phyloP scores from a whole-genome alignment of 2,329 filamentous ascomycete genomes.

The Aureobasidium musti region DNA sequence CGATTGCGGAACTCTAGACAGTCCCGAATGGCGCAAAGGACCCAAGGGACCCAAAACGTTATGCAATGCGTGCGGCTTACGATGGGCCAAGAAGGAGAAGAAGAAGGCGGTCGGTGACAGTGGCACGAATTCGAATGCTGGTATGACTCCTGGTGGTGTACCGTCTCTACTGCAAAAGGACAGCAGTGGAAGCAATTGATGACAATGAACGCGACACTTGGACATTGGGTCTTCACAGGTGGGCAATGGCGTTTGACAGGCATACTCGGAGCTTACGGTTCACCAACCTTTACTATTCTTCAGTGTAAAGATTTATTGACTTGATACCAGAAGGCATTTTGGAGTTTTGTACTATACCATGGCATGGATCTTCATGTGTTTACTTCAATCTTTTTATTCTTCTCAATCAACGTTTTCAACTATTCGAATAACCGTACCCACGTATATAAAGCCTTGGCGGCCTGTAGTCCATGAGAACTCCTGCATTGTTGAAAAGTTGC shows the following conservation, averaged over 20 bases:
- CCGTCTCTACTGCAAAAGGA: constrained; percentile 30
- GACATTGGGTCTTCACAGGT: not conserved
- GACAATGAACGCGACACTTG: not conserved
- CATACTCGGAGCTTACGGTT: constrained; percentile 14
- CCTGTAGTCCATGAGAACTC: not conserved
- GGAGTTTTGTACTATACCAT: constrained; percentile 23
- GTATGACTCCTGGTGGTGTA: constrained; percentile 27
- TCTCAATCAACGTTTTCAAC: not conserved
- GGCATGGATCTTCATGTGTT: constrained; percentile 4
- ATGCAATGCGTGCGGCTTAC: constrained; percentile 83
- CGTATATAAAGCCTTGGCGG: not conserved
- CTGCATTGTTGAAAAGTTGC: not conserved
- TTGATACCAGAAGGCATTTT: constrained; percentile 22
- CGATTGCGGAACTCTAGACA: constrained; percentile 92
- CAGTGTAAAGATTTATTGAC: constrained; percentile 19
- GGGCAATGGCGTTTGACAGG: constrained; percentile 18
- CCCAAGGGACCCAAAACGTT: constrained; percentile 90
- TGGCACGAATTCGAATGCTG: constrained; percentile 20
- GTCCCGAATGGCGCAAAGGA: constrained; percentile 94
- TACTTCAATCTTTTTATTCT: not conserved
- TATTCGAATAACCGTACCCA: not conserved
- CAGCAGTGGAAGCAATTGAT: constrained; percentile 31
- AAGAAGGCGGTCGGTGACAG: constrained; percentile 35
- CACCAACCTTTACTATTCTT: constrained; percentile 13
- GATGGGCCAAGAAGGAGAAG: constrained; percentile 47